These are phyloP conservation scores for Aaosphaeria arxii DNA, from an alignment of 2,329 filamentous ascomycete species.

Conservation along the genomic window DNA sequence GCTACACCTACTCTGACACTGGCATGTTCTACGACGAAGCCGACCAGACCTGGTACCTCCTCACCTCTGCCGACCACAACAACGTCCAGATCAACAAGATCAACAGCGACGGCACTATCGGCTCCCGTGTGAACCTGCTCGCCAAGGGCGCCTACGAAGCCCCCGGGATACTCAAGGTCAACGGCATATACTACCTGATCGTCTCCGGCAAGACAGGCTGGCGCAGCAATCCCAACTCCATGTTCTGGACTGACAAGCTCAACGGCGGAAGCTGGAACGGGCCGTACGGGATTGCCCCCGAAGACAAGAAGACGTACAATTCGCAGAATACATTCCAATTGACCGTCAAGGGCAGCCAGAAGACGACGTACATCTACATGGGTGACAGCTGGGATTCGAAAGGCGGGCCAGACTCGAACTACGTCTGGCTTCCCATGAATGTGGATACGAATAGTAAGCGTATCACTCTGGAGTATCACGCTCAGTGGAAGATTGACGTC, in stretches of 20 bases:
- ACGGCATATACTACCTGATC: conserved; percentile 60
- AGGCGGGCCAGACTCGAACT: conserved; percentile 35
- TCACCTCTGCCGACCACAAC: conserved; percentile 43
- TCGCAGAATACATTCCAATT: conserved; percentile 59
- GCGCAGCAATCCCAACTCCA: conserved; percentile 59
- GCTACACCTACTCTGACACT: conserved; percentile 41
- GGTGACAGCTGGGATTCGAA: conserved; percentile 60
- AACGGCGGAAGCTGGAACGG: conserved; percentile 53
- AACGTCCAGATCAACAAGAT: conserved; percentile 40
- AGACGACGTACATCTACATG: conserved; percentile 52
- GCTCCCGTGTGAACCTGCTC: conserved; percentile 31
- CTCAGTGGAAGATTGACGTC: conserved; percentile 42
- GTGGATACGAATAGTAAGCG: conserved; percentile 32
- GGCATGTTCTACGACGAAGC: conserved; percentile 41
- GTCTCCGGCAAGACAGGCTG: conserved; percentile 46
- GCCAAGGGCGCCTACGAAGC: conserved; percentile 54
- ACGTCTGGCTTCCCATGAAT: conserved; percentile 40
- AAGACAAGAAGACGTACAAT: conserved; percentile 52
- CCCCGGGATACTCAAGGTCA: conserved; percentile 58
- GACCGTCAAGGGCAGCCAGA: conserved; percentile 31
- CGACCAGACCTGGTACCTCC: conserved; percentile 33
- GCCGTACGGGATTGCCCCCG: conserved; percentile 54
- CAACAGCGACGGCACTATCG: conserved; percentile 36
- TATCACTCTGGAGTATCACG: conserved; percentile 37
- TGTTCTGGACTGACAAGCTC: conserved; percentile 53